phyloP scores from a whole-genome alignment of 305 asterid genomes.

The Fraxinus velutina region DNA sequence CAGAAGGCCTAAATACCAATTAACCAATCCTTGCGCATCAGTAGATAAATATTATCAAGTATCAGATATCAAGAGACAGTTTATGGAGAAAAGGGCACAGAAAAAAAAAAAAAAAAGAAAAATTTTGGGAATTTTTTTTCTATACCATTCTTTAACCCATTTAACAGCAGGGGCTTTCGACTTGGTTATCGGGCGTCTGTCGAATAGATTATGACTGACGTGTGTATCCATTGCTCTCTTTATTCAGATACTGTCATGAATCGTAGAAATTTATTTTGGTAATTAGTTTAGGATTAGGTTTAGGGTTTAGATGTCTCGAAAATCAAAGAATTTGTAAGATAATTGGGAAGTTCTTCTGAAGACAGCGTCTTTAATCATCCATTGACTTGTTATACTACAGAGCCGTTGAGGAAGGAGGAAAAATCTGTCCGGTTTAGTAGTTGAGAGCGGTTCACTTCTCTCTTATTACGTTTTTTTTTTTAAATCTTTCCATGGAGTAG shows the following conservation, averaged over 20 bases:
- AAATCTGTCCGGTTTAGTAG: not conserved
- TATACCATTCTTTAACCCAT: constrained; percentile 86
- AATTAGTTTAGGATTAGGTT: not conserved
- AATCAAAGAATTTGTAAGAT: not conserved
- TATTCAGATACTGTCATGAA: not conserved
- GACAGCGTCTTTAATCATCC: not conserved
- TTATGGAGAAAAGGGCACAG: not conserved
- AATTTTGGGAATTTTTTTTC: not conserved
- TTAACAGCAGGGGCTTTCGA: constrained; percentile 65
- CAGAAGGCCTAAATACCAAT: not conserved
- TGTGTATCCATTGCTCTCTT: constrained; percentile 56
- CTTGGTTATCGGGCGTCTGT: constrained; percentile 64
- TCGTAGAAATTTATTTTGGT: not conserved
- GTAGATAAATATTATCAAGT: not conserved
- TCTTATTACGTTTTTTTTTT: not conserved
- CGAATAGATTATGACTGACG: constrained; percentile 45
- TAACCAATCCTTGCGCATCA: not conserved
- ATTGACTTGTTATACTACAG: not conserved
- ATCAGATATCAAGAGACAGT: not conserved
- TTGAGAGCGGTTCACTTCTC: not conserved
- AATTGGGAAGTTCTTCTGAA: not conserved
- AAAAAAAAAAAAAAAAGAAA: not conserved
- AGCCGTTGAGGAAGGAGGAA: not conserved
- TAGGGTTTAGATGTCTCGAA: not conserved
- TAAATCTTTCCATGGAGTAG: not conserved